Evolutionary conservation across 495 filamentous ascomycete genomes (phyloP).

Genomic region (Tuber borchii): DNA sequence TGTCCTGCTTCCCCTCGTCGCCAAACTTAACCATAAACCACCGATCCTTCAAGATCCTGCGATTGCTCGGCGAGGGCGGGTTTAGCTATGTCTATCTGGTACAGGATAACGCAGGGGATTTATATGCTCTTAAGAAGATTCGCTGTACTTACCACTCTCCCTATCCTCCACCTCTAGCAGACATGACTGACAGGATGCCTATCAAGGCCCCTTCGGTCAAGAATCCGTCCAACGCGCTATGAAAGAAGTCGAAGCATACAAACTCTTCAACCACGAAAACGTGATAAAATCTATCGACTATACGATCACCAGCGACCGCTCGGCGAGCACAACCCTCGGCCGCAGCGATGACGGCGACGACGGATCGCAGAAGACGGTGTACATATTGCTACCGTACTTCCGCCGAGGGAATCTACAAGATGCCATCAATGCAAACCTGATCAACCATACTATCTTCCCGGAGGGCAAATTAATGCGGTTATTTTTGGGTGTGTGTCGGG

Average conservation of each 20-base stretch:
- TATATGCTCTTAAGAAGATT: constrained; percentile 97
- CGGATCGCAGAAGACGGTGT: constrained; percentile 78
- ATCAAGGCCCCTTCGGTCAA: constrained; percentile 71
- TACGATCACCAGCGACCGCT: constrained; percentile 54
- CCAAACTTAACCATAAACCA: constrained; percentile 93
- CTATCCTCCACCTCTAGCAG: neutral
- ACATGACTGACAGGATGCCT: constrained; percentile 6
- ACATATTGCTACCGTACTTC: constrained; percentile 93
- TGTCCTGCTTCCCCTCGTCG: constrained; percentile 89
- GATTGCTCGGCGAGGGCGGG: constrained; percentile 89
- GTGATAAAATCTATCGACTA: constrained; percentile 92
- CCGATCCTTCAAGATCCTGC: constrained; percentile 88
- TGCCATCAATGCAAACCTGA: constrained; percentile 94
- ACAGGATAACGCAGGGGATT: constrained; percentile 74
- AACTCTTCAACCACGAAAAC: constrained; percentile 72
- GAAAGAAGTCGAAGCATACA: constrained; percentile 95
- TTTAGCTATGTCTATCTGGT: constrained; percentile 99
- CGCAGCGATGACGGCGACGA: constrained; percentile 56
- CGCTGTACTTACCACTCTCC: constrained; percentile 51
- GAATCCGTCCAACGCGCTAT: constrained; percentile 90
- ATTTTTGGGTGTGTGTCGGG: constrained; percentile 85
- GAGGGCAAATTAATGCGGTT: constrained; percentile 80
- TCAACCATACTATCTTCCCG: constrained; percentile 92
- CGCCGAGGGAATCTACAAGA: constrained; percentile 91
- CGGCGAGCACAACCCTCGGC: constrained; percentile 34